These are phyloP conservation scores for Sarocladium oryzae DNA, from an alignment of 2,329 filamentous ascomycete genomes.

Conservation along the genomic window DNA sequence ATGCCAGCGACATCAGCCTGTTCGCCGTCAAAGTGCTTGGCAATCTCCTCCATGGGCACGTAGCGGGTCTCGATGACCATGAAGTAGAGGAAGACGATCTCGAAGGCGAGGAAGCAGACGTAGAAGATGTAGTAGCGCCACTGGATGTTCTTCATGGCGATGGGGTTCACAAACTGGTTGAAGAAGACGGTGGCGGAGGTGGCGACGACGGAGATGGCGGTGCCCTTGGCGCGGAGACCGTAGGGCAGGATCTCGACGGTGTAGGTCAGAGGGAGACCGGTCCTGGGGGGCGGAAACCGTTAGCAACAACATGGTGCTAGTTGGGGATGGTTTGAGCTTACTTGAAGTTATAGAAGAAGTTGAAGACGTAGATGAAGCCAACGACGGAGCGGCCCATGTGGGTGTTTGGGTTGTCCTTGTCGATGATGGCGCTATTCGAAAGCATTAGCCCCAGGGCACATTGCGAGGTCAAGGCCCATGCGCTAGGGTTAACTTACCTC, in stretches of 20 bases:
- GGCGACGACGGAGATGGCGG: constrained; percentile 22
- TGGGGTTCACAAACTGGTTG: constrained; percentile 27
- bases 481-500: constrained; percentile 28
- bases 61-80: constrained; percentile 47
- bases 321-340: constrained; percentile 20
- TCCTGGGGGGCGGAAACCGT: background rate
- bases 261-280: constrained; percentile 33
- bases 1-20: constrained; percentile 18
- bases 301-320: too few species aligned
- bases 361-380: constrained; percentile 25
- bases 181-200: constrained; percentile 22
- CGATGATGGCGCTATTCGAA: background rate
- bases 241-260: constrained; percentile 37
- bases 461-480: too few species aligned
- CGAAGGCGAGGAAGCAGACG: constrained; percentile 35
- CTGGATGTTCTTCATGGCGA: constrained; percentile 7
- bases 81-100: constrained; percentile 37
- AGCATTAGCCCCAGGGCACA: background rate
- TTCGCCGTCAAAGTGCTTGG: constrained; percentile 45
- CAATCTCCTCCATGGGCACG: constrained; percentile 47
- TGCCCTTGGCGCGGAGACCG: constrained; percentile 22
- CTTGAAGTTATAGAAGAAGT: constrained; percentile 24
- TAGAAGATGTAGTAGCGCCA: constrained; percentile 23
- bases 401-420: constrained; percentile 10
- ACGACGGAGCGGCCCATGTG: constrained; percentile 37